Conservation (phyloP, 164 flowering plant species). For the Kingdonia uniflora region DNA sequence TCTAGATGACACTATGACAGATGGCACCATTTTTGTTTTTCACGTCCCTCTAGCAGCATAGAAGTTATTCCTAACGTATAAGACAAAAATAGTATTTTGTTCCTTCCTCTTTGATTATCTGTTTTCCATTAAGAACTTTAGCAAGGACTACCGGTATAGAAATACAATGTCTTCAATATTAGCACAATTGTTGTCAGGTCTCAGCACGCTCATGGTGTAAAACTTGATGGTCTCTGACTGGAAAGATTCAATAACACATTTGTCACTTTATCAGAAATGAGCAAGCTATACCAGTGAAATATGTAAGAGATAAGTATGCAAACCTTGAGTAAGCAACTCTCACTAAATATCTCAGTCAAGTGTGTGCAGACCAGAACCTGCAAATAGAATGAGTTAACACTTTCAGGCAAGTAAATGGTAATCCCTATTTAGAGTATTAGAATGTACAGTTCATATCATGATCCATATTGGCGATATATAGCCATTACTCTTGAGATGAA, state of each 20-base stretch:
- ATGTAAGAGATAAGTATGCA: not conserved
- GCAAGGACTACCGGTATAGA: conserved; percentile 59
- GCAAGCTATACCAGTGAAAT: no score
- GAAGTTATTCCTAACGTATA: no score
- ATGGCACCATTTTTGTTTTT: no score
- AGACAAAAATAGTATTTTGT: no score
- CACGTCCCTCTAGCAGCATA: no score
- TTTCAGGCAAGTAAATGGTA: not conserved
- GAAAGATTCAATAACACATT: conserved; percentile 5
- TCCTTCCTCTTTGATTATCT: no score
- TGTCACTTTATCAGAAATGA: conserved; percentile 7
- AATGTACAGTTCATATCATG: no score
- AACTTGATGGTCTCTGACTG: conserved; percentile 73
- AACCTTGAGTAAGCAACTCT: conserved; percentile 54
- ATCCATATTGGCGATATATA: no score
- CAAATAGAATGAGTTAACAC: not conserved
- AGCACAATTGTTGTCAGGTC: conserved; percentile 42
- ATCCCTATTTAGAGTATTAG: not conserved
- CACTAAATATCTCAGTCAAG: conserved; percentile 70
- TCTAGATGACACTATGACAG: no score
- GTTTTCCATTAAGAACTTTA: no score
- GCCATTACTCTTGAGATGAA: no score
- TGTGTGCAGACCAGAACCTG: conserved; percentile 94
- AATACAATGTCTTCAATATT: conserved; percentile 69
- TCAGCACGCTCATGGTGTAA: conserved; percentile 88